A percentile compares a stretch with the other conserved stretches of the same genome.
These are phyloP conservation scores for Taiozyma onychis DNA, from an alignment of 1,139 yeast species.

Conservation along the genomic window DNA sequence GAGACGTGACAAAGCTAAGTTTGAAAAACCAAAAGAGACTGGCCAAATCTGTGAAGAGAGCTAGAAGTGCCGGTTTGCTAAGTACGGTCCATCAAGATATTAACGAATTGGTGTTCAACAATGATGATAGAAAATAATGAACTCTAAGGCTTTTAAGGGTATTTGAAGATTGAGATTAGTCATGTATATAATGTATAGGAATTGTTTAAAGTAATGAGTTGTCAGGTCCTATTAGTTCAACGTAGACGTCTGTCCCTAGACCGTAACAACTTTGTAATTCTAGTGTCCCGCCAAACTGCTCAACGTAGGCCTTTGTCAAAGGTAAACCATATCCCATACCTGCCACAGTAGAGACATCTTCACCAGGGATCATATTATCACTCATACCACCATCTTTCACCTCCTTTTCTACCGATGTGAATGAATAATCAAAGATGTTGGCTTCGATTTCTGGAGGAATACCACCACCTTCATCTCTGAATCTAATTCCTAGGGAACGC, in stretches of 20 bases:
- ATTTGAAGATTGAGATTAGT: background rate
- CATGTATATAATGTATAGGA: slow-evolving; percentile 10
- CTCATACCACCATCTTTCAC: slow-evolving; percentile 27
- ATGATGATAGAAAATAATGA: background rate
- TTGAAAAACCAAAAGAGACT: slow-evolving; percentile 57
- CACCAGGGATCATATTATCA: slow-evolving; percentile 66
- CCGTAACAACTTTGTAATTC: slow-evolving; percentile 78
- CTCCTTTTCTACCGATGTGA: slow-evolving; percentile 51
- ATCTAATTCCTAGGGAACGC: slow-evolving; percentile 49
- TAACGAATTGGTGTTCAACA: slow-evolving; percentile 12
- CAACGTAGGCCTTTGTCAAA: slow-evolving; percentile 67
- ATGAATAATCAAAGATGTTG: slow-evolving; percentile 79
- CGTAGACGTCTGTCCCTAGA: slow-evolving; percentile 77
- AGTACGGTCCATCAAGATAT: slow-evolving; percentile 57
- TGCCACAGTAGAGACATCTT: slow-evolving; percentile 70
- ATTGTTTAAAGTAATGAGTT: slow-evolving; percentile 9
- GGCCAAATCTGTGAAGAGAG: slow-evolving; percentile 62
- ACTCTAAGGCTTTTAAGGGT: too few relatives aligned
- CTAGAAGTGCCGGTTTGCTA: slow-evolving; percentile 63
- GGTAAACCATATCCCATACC: slow-evolving; percentile 98
- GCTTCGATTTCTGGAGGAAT: slow-evolving; percentile 59
- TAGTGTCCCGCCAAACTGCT: slow-evolving; percentile 69
- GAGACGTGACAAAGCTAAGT: slow-evolving; percentile 62
- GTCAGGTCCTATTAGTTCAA: slow-evolving; percentile 43
- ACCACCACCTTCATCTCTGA: slow-evolving; percentile 89